Evolutionary conservation across 768 basidiomycete genomes (phyloP).

Genomic region (Lactifluus volemus): DNA sequence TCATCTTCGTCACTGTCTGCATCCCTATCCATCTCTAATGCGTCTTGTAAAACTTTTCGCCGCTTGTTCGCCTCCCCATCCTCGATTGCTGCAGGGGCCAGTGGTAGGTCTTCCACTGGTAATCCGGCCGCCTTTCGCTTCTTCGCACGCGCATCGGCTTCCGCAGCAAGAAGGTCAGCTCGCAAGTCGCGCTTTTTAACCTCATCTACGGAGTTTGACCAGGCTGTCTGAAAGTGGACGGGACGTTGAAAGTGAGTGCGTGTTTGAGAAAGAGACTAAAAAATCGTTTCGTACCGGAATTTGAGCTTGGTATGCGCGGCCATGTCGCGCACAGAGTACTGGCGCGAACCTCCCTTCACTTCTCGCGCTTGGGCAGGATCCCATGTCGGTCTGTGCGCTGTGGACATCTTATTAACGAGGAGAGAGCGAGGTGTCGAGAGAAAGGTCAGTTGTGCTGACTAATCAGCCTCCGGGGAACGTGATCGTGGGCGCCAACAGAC

Average conservation of each 20-base stretch:
- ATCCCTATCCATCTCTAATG: constrained; percentile 82
- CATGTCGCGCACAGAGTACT: constrained; percentile 90
- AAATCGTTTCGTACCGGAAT: constrained; percentile 56
- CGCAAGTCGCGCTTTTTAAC: constrained; percentile 74
- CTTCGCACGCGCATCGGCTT: constrained; percentile 79
- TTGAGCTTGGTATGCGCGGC: constrained; percentile 96
- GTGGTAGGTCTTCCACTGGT: constrained; percentile 28
- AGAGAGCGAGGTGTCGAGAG: background rate
- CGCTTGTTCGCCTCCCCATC: constrained; percentile 70
- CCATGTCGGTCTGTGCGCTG: constrained; percentile 95
- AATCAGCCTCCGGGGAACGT: background rate
- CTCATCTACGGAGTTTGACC: constrained; percentile 82
- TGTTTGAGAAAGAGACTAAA: background rate
- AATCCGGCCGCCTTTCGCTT: constrained; percentile 86
- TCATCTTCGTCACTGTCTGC: constrained; percentile 69
- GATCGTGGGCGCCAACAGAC: background rate
- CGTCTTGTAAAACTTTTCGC: constrained; percentile 80
- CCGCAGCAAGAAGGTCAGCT: constrained; percentile 75
- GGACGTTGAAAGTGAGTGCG: background rate
- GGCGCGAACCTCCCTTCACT: constrained; percentile 84
- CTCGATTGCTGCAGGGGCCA: constrained; percentile 36
- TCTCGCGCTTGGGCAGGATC: constrained; percentile 92
- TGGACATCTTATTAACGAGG: constrained; percentile 39
- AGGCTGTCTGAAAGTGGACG: constrained; percentile 51
- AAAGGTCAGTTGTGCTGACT: background rate